A percentile compares a stretch with the other conserved stretches of the same genome.
phyloP scores from a whole-genome alignment of 208 protist species.

The Acanthamoeba culbertsoni region DNA sequence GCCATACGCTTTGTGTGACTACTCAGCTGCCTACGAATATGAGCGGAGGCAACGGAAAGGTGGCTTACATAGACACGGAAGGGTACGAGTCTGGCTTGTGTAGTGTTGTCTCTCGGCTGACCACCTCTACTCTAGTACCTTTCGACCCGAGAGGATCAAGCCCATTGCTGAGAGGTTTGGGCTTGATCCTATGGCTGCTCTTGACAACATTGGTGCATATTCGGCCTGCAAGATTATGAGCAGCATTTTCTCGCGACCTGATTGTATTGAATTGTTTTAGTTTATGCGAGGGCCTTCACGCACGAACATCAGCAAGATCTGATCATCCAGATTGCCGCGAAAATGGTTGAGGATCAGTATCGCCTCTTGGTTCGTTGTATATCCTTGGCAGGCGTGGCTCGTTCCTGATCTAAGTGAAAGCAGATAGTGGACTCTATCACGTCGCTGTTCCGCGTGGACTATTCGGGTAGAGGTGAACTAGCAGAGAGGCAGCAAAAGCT shows the following conservation, averaged over 20 bases:
- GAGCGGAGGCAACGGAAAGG: constrained; percentile 83
- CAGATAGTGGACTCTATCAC: constrained; percentile 98
- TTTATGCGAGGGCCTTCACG: constrained; percentile 94
- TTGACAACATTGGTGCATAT: constrained; percentile 95
- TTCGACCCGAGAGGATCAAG: constrained; percentile 93
- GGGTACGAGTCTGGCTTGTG: constrained; percentile 81
- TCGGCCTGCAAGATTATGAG: neutral
- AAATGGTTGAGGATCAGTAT: constrained; percentile 83
- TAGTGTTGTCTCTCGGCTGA: neutral
- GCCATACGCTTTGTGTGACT: constrained; percentile 97
- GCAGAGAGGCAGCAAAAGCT: constrained; percentile 91
- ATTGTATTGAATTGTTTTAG: neutral
- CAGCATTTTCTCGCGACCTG: neutral
- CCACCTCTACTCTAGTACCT: neutral
- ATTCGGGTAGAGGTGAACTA: constrained; percentile 95
- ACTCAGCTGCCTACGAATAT: constrained; percentile 92
- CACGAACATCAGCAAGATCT: constrained; percentile 90
- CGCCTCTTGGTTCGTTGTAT: constrained; percentile 62
- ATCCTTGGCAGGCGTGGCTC: neutral
- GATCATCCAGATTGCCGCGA: constrained; percentile 76
- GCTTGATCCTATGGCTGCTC: constrained; percentile 88
- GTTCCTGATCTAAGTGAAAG: neutral
- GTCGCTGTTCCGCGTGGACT: constrained; percentile 97
- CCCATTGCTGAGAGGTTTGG: constrained; percentile 96
- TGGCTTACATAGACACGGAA: constrained; percentile 98